Conservation (phyloP, 257 asterid genomes). For the Ilex asprella region DNA sequence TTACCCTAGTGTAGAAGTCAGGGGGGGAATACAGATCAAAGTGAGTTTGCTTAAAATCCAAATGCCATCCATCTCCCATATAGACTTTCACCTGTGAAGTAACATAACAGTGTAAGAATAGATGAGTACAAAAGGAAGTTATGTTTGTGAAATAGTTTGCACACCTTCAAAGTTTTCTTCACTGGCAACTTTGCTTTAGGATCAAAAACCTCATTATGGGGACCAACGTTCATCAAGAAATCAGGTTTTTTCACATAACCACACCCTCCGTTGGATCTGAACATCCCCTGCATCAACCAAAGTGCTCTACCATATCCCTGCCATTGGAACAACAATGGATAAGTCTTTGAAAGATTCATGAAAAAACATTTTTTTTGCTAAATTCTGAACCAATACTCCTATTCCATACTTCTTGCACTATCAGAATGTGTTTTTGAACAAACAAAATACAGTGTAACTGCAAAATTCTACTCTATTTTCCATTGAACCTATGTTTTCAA, state of each 20-base stretch:
- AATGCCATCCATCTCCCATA: slow-evolving; percentile 93
- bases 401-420: background rate
- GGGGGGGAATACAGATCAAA: slow-evolving; percentile 83
- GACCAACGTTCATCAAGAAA: slow-evolving; percentile 8
- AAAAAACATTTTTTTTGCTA: too few relatives aligned
- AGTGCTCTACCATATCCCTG: slow-evolving; percentile 20
- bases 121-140: slow-evolving; percentile 1
- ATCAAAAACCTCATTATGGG: slow-evolving; percentile 8
- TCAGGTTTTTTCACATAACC: slow-evolving; percentile 26
- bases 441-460: background rate
- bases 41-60: slow-evolving; percentile 89
- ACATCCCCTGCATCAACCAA: slow-evolving; percentile 26
- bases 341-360: background rate
- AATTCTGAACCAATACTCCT: background rate
- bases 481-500: too few relatives aligned
- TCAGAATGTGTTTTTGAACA: background rate
- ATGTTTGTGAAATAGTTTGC: background rate
- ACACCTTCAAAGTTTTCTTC: slow-evolving; percentile 16
- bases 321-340: background rate
- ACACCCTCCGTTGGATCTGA: slow-evolving; percentile 22
- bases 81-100: slow-evolving; percentile 64
- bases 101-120: slow-evolving; percentile 1
- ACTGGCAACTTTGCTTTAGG: slow-evolving; percentile 10
- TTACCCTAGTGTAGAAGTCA: slow-evolving; percentile 81
- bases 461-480: too few relatives aligned